These are phyloP conservation scores for Heliamphora pulchella DNA, from an alignment of 179 eudicot genomes.

Conservation along the genomic window DNA sequence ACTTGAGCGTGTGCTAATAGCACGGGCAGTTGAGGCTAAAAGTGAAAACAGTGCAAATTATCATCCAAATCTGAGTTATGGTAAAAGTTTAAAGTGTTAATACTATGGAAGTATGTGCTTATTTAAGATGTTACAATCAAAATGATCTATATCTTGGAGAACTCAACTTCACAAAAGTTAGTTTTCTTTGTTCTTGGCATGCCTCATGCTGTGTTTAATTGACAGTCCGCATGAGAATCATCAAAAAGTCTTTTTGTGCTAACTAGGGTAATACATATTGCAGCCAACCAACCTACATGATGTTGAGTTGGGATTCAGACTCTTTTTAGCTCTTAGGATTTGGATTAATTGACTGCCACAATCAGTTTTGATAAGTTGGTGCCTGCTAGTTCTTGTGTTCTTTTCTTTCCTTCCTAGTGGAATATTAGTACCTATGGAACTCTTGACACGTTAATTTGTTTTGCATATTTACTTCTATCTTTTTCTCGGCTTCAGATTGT, in stretches of 20 bases:
- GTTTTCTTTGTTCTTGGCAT: conserved; percentile 5
- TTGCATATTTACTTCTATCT: background rate
- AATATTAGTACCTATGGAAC: background rate
- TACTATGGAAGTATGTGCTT: background rate
- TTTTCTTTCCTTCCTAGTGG: background rate
- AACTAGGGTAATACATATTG: too few relatives aligned
- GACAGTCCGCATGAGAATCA: background rate
- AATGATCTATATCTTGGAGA: too few relatives aligned
- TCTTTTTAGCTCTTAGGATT: background rate
- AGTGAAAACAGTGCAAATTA: background rate
- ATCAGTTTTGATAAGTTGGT: background rate
- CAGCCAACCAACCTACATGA: too few relatives aligned
- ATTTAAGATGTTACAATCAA: background rate
- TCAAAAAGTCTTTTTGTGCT: background rate
- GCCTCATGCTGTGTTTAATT: background rate
- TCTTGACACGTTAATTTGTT: background rate
- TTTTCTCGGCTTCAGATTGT: conserved; percentile 36
- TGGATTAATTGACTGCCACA: background rate
- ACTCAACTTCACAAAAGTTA: background rate
- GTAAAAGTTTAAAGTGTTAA: background rate
- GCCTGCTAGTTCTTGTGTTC: background rate
- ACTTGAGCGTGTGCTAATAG: too few relatives aligned
- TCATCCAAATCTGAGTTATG: background rate
- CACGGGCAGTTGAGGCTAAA: background rate
- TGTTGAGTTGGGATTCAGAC: background rate